phyloP scores from a whole-genome alignment of 257 asterid species.

The Linderniella brevidens region DNA sequence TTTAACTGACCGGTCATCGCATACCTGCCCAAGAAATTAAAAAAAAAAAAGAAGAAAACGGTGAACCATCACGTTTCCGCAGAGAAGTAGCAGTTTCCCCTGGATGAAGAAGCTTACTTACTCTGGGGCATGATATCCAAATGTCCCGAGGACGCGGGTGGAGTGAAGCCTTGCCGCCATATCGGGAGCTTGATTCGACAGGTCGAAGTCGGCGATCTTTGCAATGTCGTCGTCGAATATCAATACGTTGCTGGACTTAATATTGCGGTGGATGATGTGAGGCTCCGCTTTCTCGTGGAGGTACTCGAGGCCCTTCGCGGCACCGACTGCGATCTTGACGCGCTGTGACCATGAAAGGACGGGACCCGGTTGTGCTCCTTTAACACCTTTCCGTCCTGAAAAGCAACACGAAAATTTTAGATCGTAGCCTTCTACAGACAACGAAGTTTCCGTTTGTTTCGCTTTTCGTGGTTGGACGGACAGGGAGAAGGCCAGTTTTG shows the following conservation, averaged over 20 bases:
- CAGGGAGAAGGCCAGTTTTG: too few species aligned
- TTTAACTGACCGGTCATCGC: slow-evolving; percentile 86
- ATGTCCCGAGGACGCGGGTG: slow-evolving; percentile 75
- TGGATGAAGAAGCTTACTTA: slow-evolving; percentile 16
- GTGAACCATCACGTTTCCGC: background rate
- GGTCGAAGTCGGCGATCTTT: slow-evolving; percentile 68
- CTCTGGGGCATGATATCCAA: slow-evolving; percentile 87
- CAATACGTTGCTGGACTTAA: slow-evolving; percentile 66
- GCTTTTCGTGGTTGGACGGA: too few species aligned
- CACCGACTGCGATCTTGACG: slow-evolving; percentile 70
- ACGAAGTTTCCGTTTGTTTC: too few species aligned
- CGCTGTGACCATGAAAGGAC: slow-evolving; percentile 52
- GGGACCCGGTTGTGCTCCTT: slow-evolving; percentile 76
- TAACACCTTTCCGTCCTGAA: slow-evolving; percentile 63
- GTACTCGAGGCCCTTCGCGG: slow-evolving; percentile 67
- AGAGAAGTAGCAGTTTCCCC: background rate
- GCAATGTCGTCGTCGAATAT: slow-evolving; percentile 59
- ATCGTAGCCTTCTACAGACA: background rate
- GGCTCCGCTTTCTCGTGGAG: slow-evolving; percentile 67
- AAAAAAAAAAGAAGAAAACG: slow-evolving; percentile 5
- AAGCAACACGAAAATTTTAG: background rate
- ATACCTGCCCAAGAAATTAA: slow-evolving; percentile 23
- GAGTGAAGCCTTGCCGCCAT: slow-evolving; percentile 82
- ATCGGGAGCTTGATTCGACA: slow-evolving; percentile 72
- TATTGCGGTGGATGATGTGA: slow-evolving; percentile 60